A percentile compares a stretch with the other conserved stretches of the same genome.
phyloP scores from a whole-genome alignment of 441 rosid species.

The Adansonia madagascariensis region DNA sequence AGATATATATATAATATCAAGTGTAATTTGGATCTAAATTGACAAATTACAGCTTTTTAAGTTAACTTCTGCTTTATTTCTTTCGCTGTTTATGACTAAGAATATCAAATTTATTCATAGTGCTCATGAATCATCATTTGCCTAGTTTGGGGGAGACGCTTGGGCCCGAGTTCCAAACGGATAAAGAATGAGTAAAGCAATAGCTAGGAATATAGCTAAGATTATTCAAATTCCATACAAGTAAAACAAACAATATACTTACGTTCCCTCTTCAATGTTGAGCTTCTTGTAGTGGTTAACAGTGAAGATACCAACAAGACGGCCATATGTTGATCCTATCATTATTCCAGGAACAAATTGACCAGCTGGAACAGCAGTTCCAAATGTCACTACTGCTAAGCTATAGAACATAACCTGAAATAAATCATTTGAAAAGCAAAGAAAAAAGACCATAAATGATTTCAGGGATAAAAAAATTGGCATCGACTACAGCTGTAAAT shows the following conservation, averaged over 20 bases:
- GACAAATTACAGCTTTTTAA: background rate
- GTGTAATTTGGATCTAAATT: background rate
- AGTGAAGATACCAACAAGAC: conserved; percentile 96
- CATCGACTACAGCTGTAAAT: conserved; percentile 18
- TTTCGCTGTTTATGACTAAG: background rate
- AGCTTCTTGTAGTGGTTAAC: conserved; percentile 90
- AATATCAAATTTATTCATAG: background rate
- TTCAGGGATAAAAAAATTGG: background rate
- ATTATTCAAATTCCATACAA: background rate
- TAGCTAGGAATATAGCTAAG: background rate
- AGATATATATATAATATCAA: background rate
- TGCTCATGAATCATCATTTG: background rate
- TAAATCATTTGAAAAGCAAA: conserved; percentile 23
- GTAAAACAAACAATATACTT: conserved; percentile 45
- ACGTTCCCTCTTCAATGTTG: conserved; percentile 99
- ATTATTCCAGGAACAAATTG: conserved; percentile 99
- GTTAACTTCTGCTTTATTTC: background rate
- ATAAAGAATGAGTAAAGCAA: background rate
- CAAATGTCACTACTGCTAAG: conserved; percentile 94
- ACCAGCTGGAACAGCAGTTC: conserved; percentile 98
- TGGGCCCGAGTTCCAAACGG: background rate
- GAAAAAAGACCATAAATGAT: conserved; percentile 21
- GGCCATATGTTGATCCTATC: conserved; percentile 99
- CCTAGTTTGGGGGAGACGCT: background rate
- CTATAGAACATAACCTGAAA: conserved; percentile 92